Conservation (phyloP, 352 stramenopile genomes). For the Globisporangium iwayamae region DNA sequence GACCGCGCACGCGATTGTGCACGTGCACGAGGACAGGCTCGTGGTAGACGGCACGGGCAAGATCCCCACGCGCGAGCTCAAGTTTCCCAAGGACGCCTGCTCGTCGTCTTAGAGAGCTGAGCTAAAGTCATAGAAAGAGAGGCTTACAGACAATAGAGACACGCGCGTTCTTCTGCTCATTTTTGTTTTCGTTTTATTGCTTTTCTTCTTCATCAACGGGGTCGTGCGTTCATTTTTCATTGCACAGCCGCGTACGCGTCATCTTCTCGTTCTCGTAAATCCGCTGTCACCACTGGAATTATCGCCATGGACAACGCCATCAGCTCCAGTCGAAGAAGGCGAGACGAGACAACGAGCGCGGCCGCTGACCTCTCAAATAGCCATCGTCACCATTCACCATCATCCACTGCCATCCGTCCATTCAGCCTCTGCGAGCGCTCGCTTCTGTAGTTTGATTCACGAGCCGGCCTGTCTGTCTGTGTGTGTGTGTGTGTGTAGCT, state of each 20-base stretch:
- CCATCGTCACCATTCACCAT: conserved; percentile 1
- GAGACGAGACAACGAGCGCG: not conserved
- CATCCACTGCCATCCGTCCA: too few relatives aligned
- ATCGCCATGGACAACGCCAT: not conserved
- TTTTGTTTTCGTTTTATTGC: conserved; percentile 12
- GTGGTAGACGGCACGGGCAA: conserved; percentile 59
- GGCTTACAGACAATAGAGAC: not conserved
- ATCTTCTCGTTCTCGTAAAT: not conserved
- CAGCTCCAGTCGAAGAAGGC: not conserved
- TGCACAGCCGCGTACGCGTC: not conserved
- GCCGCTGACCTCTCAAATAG: conserved; percentile 2
- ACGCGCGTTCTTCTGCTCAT: conserved; percentile 7
- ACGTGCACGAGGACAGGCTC: conserved; percentile 50
- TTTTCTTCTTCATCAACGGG: conserved; percentile 1
- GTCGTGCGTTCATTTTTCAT: not conserved
- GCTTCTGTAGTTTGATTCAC: not conserved
- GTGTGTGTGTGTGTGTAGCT: conserved; percentile 22
- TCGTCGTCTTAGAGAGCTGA: not conserved
- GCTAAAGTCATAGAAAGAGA: not conserved
- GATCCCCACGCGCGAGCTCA: conserved; percentile 49
- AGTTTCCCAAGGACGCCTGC: conserved; percentile 19
- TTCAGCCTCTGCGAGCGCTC: not conserved
- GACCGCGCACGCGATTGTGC: conserved; percentile 57
- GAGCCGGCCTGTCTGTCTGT: not conserved
- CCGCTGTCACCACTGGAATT: not conserved